Percentiles rank a stretch among this genome's conserved stretches.
phyloP scores from a whole-genome alignment of 768 basidiomycete genomes.

The Serendipita sp. region DNA sequence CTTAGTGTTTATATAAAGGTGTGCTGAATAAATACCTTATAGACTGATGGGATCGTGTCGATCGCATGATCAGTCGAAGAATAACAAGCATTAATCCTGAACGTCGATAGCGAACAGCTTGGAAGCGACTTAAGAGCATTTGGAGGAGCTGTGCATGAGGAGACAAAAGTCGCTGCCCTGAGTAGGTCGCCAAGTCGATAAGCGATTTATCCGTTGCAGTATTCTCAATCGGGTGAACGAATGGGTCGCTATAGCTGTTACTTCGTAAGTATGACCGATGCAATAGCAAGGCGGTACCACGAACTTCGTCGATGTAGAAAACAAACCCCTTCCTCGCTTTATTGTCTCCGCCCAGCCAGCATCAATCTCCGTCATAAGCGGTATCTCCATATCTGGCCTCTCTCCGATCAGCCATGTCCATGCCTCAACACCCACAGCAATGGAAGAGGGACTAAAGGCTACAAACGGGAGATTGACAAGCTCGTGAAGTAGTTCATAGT shows the following conservation, averaged over 20 bases:
- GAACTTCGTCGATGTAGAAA: conserved; percentile 67
- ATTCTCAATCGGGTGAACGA: conserved; percentile 70
- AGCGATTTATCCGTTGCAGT: conserved; percentile 75
- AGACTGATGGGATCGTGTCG: conserved; percentile 45
- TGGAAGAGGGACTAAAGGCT: conserved; percentile 70
- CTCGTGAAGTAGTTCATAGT: conserved; percentile 64
- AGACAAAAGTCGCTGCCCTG: conserved; percentile 58
- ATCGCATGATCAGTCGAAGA: conserved; percentile 70
- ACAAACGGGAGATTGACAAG: conserved; percentile 79
- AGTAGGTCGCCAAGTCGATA: conserved; percentile 53
- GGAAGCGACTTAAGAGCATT: conserved; percentile 80
- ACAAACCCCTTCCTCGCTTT: conserved; percentile 61
- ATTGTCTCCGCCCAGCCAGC: conserved; percentile 80
- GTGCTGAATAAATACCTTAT: conserved; percentile 44
- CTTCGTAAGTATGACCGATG: not conserved
- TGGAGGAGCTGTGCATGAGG: conserved; percentile 77
- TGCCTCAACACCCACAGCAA: conserved; percentile 76
- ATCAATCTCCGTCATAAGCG: conserved; percentile 69
- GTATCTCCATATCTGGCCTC: conserved; percentile 64
- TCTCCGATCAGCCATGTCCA: conserved; percentile 96
- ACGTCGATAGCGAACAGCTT: conserved; percentile 80
- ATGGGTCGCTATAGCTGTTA: conserved; percentile 70
- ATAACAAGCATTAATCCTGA: conserved; percentile 74
- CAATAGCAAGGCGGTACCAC: conserved; percentile 17
- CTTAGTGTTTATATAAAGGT: not conserved